phyloP scores from a whole-genome alignment of 179 eudicot species.

The Patellifolia procumbens region DNA sequence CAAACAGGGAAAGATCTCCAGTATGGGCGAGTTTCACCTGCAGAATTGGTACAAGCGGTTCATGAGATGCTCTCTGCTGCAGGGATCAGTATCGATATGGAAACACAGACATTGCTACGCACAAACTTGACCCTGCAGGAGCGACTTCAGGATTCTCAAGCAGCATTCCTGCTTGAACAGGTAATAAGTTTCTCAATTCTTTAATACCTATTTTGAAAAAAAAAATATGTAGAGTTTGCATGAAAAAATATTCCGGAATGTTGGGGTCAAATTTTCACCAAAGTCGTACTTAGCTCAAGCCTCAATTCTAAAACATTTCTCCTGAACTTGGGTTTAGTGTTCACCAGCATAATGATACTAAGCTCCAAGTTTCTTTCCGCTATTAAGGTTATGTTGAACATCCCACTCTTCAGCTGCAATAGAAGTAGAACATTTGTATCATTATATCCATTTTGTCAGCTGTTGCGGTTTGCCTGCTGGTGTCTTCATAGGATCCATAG shows the following conservation, averaged over 20 bases:
- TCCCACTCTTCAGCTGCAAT: background rate
- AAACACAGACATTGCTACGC: constrained; percentile 71
- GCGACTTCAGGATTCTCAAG: constrained; percentile 78
- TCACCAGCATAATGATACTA: background rate
- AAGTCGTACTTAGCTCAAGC: background rate
- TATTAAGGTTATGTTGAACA: too few relatives aligned
- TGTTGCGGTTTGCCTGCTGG: background rate
- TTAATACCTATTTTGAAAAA: background rate
- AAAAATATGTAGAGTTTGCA: background rate
- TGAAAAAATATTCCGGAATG: background rate
- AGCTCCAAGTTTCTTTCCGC: background rate
- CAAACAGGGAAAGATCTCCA: constrained; percentile 64
- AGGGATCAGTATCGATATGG: constrained; percentile 76
- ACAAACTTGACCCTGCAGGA: constrained; percentile 80
- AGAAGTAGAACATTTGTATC: too few relatives aligned
- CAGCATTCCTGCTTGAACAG: constrained; percentile 88
- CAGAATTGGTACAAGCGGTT: constrained; percentile 92
- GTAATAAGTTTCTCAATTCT: constrained; percentile 31
- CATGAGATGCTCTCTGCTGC: constrained; percentile 98
- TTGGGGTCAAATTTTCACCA: background rate
- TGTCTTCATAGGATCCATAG: background rate
- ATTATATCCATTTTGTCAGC: background rate
- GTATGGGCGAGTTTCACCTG: constrained; percentile 81
- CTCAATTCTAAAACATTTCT: background rate
- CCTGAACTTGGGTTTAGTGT: background rate